These are phyloP conservation scores for Apiospora malaysiana DNA, from an alignment of 2,329 filamentous ascomycete genomes.

Conservation along the genomic window DNA sequence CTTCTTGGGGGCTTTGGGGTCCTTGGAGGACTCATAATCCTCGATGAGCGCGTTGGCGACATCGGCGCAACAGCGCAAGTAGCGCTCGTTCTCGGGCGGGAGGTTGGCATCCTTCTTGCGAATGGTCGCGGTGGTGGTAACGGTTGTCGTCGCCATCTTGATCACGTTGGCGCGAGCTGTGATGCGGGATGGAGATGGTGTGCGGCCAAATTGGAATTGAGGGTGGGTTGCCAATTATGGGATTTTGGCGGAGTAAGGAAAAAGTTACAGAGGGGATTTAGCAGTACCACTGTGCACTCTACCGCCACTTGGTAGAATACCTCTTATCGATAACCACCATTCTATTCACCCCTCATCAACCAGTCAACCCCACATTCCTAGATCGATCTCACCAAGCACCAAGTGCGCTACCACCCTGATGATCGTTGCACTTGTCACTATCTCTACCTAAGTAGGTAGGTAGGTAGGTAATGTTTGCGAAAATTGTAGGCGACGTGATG, in stretches of 20 bases:
- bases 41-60: conserved; percentile 94
- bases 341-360: not conserved
- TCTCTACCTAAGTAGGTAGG: too few species aligned
- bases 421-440: too few species aligned
- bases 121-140: conserved; percentile 66
- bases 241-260: conserved; percentile 19
- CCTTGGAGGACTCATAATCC: conserved; percentile 83
- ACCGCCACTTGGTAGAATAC: not conserved
- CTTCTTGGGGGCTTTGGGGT: conserved; percentile 74
- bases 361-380: not conserved
- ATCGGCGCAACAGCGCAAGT: conserved; percentile 91
- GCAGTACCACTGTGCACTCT: not conserved
- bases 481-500: too few species aligned
- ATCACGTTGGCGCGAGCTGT: not conserved
- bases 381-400: not conserved
- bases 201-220: conserved; percentile 4
- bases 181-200: not conserved
- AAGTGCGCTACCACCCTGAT: not conserved
- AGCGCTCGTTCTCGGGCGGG: conserved; percentile 92
- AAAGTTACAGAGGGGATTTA: conserved; percentile 1
- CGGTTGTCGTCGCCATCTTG: conserved; percentile 58
- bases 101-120: conserved; percentile 77
- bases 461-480: too few species aligned
- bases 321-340: not conserved
- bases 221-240: not conserved